Percentiles rank a stretch among this genome's conserved stretches.
Conservation (phyloP, 306 rosid species). For the Parietaria judaica region DNA sequence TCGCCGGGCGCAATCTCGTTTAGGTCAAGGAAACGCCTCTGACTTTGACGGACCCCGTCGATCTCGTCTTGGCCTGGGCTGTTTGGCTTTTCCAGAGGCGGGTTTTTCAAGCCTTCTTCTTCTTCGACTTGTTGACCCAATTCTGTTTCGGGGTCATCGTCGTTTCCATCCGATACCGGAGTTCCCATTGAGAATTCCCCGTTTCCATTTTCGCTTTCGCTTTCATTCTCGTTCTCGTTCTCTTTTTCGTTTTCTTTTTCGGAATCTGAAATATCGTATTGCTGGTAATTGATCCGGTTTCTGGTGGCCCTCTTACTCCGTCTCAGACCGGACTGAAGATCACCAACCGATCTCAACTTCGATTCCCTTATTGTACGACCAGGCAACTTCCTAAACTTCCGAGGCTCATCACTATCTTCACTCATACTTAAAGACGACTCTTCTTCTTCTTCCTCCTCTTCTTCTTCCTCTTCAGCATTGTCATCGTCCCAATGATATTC, state of each 20-base stretch:
- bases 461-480: conserved; percentile 87
- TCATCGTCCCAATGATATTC: conserved; percentile 87
- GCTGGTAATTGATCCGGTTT: conserved; percentile 68
- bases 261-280: conserved; percentile 79
- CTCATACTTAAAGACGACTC: conserved; percentile 49
- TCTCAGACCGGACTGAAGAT: conserved; percentile 78
- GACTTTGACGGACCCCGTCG: conserved; percentile 42
- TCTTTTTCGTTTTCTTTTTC: conserved; percentile 63
- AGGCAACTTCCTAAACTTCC: conserved; percentile 46
- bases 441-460: conserved; percentile 67
- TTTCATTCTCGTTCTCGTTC: conserved; percentile 39
- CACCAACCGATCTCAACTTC: conserved; percentile 77
- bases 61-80: conserved; percentile 70
- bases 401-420: conserved; percentile 82
- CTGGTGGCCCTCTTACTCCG: conserved; percentile 95
- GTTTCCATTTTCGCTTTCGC: conserved; percentile 71
- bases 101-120: conserved; percentile 44
- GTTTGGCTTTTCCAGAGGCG: conserved; percentile 54
- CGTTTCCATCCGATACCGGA: conserved; percentile 60
- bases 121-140: conserved; percentile 43
- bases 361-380: conserved; percentile 83
- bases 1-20: conserved; percentile 95
- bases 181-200: conserved; percentile 68
- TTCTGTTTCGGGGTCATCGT: conserved; percentile 55
- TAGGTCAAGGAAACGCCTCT: conserved; percentile 78